Percentiles rank a stretch among this genome's conserved stretches.
Evolutionary conservation across 202 grass and related monocot species (phyloP).

Genomic region (Schoenoplectus triqueter): DNA sequence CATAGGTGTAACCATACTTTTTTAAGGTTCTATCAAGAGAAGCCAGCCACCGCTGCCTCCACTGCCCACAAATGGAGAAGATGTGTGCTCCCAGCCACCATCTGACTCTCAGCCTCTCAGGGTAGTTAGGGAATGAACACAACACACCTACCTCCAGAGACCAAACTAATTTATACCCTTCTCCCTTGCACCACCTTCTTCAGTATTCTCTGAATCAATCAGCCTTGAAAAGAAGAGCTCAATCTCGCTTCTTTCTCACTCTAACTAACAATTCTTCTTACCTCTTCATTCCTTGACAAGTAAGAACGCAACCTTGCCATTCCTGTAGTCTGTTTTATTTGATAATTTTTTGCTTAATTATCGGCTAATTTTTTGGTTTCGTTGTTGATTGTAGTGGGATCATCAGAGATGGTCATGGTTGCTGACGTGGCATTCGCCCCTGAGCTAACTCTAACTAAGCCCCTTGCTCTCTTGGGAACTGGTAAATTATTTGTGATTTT

Average conservation of each 20-base stretch:
- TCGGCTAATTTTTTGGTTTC: not conserved
- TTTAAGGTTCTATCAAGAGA: not conserved
- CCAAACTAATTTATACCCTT: not conserved
- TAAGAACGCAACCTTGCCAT: not conserved
- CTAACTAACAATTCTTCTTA: slow-evolving; percentile 19
- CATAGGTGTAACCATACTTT: not conserved
- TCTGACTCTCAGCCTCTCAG: not conserved
- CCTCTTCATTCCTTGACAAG: slow-evolving; percentile 34
- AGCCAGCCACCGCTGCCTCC: not conserved
- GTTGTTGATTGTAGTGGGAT: slow-evolving; percentile 49
- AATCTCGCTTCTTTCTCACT: not conserved
- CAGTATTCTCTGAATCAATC: not conserved
- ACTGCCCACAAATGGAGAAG: not conserved
- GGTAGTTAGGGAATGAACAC: slow-evolving; percentile 27
- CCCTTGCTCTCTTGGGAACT: slow-evolving; percentile 57
- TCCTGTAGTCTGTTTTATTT: not conserved
- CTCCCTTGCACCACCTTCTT: slow-evolving; percentile 8
- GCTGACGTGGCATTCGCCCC: slow-evolving; percentile 62
- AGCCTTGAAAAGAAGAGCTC: not conserved
- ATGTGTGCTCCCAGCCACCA: not conserved
- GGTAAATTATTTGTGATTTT: slow-evolving; percentile 41
- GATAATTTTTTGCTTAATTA: not conserved
- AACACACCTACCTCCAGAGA: slow-evolving; percentile 33
- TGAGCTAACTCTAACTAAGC: slow-evolving; percentile 54
- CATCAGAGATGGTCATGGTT: slow-evolving; percentile 60